These are phyloP conservation scores for Castanopsis chinensis DNA, from an alignment of 306 rosid genomes.

Conservation along the genomic window DNA sequence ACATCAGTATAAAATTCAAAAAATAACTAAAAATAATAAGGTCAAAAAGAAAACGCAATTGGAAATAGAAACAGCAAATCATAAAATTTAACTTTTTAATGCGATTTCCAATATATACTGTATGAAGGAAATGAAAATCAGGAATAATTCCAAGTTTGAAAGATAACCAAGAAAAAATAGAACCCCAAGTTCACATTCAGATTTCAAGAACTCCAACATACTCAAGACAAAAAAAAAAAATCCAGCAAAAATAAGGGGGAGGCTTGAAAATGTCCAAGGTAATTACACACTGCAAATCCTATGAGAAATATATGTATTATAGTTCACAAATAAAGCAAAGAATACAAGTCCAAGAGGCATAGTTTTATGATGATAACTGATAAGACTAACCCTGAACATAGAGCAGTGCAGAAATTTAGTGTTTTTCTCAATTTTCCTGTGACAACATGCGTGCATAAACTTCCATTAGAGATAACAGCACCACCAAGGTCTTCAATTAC, in stretches of 20 bases:
- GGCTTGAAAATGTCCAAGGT: neutral
- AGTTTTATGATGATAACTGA: constrained; percentile 11
- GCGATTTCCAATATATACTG: neutral
- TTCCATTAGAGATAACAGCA: constrained; percentile 57
- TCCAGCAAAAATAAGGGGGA: neutral
- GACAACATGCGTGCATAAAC: constrained; percentile 68
- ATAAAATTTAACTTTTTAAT: neutral
- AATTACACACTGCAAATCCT: constrained; percentile 2
- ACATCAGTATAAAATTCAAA: neutral
- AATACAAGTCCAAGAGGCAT: constrained; percentile 17
- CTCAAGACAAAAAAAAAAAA: neutral
- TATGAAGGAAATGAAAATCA: neutral
- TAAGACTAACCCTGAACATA: constrained; percentile 84
- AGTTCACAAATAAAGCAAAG: constrained; percentile 13
- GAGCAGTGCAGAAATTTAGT: constrained; percentile 81
- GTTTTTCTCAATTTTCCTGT: constrained; percentile 90
- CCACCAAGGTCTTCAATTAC: constrained; percentile 87
- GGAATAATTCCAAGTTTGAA: neutral
- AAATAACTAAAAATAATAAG: neutral
- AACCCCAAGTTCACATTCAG: neutral
- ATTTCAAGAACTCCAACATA: neutral
- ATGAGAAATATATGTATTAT: constrained; percentile 1
- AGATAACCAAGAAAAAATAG: neutral
- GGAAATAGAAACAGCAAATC: neutral
- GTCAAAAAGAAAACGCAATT: neutral